phyloP scores from a whole-genome alignment of 495 filamentous ascomycete species.

The Penicillium soppii region DNA sequence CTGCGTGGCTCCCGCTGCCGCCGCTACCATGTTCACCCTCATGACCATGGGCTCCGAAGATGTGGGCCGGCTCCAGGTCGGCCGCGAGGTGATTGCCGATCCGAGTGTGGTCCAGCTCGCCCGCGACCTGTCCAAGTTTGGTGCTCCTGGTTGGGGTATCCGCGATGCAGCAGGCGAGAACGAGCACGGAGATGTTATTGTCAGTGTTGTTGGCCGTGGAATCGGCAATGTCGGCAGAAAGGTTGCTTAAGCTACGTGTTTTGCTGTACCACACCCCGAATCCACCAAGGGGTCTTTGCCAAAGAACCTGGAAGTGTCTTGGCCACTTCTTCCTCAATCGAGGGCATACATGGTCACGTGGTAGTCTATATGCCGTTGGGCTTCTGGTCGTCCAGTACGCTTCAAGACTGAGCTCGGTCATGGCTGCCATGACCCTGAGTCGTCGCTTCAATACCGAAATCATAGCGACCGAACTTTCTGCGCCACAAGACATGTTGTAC shows the following conservation, averaged over 20 bases:
- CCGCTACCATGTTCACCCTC: slow-evolving; percentile 70
- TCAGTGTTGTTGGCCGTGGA: slow-evolving; percentile 89
- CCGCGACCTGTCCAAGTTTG: slow-evolving; percentile 81
- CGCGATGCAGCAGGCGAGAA: slow-evolving; percentile 68
- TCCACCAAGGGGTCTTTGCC: neutral
- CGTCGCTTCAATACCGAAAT: no score
- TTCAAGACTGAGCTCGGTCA: neutral
- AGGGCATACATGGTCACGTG: neutral
- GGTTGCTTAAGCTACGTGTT: slow-evolving; percentile 61
- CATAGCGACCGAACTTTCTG: neutral
- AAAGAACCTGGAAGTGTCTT: neutral
- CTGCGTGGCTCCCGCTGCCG: slow-evolving; percentile 68
- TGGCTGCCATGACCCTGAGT: neutral
- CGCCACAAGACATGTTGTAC: neutral
- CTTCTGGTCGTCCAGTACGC: neutral
- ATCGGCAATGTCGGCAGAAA: slow-evolving; percentile 96
- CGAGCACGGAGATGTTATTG: slow-evolving; percentile 67
- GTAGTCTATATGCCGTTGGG: neutral
- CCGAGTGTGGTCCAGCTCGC: slow-evolving; percentile 77
- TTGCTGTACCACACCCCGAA: neutral
- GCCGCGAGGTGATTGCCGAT: slow-evolving; percentile 72
- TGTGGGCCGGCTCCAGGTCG: slow-evolving; percentile 61
- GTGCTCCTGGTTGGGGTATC: slow-evolving; percentile 83
- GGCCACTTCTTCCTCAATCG: neutral
- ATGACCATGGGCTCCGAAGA: slow-evolving; percentile 95